Evolutionary conservation across 1,284 basidiomycete genomes (phyloP).

Genomic region (Ceratobasidium sp.): DNA sequence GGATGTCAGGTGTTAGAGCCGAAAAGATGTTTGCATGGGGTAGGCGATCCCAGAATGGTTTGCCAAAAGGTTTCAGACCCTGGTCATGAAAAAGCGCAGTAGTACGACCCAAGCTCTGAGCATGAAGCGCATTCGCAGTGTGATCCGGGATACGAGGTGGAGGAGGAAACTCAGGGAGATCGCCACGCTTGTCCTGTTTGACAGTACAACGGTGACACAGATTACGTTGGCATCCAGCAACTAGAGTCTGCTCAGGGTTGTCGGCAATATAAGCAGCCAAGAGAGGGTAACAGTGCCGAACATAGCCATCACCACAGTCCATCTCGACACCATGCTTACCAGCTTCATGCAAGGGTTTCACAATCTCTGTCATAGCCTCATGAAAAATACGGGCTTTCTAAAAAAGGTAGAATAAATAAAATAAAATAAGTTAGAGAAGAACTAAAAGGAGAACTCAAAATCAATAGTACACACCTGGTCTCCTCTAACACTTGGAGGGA

Average conservation of each 20-base stretch:
- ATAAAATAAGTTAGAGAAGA: not conserved
- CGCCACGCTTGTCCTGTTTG: not conserved
- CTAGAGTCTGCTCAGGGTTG: slow-evolving; percentile 39
- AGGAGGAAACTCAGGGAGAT: not conserved
- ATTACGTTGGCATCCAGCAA: slow-evolving; percentile 25
- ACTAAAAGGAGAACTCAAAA: not conserved
- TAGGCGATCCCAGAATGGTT: slow-evolving; percentile 51
- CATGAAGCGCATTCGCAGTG: not conserved
- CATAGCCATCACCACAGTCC: slow-evolving; percentile 41
- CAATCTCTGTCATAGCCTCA: slow-evolving; percentile 29
- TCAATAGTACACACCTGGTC: not conserved
- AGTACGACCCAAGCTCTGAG: not conserved
- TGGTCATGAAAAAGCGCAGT: not conserved
- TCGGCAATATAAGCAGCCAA: slow-evolving; percentile 40
- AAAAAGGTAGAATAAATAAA: too few species aligned
- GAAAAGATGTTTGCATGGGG: slow-evolving; percentile 49
- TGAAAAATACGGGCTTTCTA: slow-evolving; percentile 32
- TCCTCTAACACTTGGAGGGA: not conserved
- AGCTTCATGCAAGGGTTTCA: slow-evolving; percentile 20
- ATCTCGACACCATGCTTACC: slow-evolving; percentile 37
- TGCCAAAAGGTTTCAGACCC: slow-evolving; percentile 15
- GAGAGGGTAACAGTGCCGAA: slow-evolving; percentile 36
- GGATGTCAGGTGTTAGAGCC: slow-evolving; percentile 50
- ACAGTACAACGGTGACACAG: slow-evolving; percentile 37
- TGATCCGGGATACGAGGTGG: not conserved